Evolutionary conservation across 768 basidiomycete genomes (phyloP).

Genomic region (Kwoniella sp.): DNA sequence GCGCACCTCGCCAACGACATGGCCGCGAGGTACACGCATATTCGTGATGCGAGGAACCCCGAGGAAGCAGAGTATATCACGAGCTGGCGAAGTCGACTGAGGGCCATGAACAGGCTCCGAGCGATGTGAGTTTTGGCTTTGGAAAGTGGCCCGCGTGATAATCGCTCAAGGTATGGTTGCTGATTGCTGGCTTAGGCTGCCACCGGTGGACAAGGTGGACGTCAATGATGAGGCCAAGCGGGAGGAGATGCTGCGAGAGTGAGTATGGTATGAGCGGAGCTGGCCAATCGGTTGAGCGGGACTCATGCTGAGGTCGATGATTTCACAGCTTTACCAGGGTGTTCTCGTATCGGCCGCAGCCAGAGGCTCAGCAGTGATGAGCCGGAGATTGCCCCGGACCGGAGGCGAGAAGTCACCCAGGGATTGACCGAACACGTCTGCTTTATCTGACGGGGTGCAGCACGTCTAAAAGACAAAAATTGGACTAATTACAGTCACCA

Average conservation of each 20-base stretch:
- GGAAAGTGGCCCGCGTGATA: not conserved
- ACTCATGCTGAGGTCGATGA: not conserved
- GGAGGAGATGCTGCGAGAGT: constrained; percentile 40
- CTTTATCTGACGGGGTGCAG: no score
- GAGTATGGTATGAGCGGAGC: constrained; percentile 5
- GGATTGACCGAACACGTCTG: no score
- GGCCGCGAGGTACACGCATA: constrained; percentile 72
- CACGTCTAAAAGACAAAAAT: no score
- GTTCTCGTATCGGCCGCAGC: constrained; percentile 25
- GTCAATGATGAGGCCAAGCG: constrained; percentile 8
- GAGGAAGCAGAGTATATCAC: constrained; percentile 78
- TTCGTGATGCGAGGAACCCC: constrained; percentile 53
- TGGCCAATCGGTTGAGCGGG: not conserved
- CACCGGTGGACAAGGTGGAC: constrained; percentile 13
- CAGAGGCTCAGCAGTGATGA: no score
- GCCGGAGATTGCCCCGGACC: no score
- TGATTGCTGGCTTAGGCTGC: constrained; percentile 1
- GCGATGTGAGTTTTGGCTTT: constrained; percentile 35
- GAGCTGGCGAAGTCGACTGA: constrained; percentile 78
- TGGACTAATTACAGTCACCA: no score
- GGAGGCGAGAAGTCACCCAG: no score
- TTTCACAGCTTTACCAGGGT: constrained; percentile 20
- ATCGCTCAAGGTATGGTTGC: not conserved
- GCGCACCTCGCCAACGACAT: constrained; percentile 86
- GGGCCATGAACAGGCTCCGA: constrained; percentile 65